Evolutionary conservation across 495 filamentous ascomycete genomes (phyloP).

Genomic region (Aspergillus bridgeri): DNA sequence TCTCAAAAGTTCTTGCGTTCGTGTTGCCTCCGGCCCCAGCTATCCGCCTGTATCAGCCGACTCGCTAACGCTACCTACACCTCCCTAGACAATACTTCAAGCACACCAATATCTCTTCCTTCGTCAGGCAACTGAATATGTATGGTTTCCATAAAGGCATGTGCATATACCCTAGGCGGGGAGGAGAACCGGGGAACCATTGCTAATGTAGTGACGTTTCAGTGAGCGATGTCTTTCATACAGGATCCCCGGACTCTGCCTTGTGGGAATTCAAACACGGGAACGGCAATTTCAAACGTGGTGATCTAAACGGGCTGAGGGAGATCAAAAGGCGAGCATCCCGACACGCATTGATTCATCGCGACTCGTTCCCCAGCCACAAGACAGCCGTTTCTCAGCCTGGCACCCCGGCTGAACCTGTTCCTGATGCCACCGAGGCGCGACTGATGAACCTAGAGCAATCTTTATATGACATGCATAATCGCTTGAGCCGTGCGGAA

Average conservation of each 20-base stretch:
- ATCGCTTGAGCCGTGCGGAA: slow-evolving; percentile 73
- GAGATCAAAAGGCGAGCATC: slow-evolving; percentile 98
- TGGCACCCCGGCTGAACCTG: slow-evolving; percentile 78
- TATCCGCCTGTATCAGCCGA: slow-evolving; percentile 2
- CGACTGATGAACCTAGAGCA: slow-evolving; percentile 77
- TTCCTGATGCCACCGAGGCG: slow-evolving; percentile 72
- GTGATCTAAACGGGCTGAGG: slow-evolving; percentile 83
- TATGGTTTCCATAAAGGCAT: slow-evolving; percentile 99
- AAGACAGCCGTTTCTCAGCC: slow-evolving; percentile 72
- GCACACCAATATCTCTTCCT: slow-evolving; percentile 98
- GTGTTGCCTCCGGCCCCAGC: slow-evolving; percentile 32
- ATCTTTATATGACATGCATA: slow-evolving; percentile 73
- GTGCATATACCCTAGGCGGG: slow-evolving; percentile 9
- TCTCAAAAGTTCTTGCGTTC: slow-evolving; percentile 97
- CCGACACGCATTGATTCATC: slow-evolving; percentile 88
- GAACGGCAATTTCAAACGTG: slow-evolving; percentile 94
- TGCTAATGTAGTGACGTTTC: slow-evolving; percentile 14
- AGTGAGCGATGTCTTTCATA: slow-evolving; percentile 99
- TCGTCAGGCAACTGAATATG: slow-evolving; percentile 98
- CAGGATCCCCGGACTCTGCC: slow-evolving; percentile 89
- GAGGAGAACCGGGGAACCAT: neutral
- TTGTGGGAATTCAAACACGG: slow-evolving; percentile 99
- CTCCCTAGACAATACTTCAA: slow-evolving; percentile 84
- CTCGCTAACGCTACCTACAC: slow-evolving; percentile 27
- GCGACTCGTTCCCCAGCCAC: slow-evolving; percentile 83